Evolutionary conservation across 2,329 filamentous ascomycete genomes (phyloP).

Genomic region (Lecanicillium sp.): DNA sequence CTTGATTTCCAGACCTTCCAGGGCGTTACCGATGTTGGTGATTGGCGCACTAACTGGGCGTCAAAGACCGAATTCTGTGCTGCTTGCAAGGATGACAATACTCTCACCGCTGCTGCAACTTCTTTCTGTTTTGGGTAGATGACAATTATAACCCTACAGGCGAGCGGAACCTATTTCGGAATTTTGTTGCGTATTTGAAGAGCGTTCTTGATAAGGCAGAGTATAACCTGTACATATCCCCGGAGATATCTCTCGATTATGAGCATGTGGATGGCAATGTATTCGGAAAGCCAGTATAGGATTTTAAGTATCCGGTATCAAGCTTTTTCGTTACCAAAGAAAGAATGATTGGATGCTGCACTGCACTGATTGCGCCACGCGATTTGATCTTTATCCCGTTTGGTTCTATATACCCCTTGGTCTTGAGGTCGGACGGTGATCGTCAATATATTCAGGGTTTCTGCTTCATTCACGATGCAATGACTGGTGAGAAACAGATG

Average conservation of each 20-base stretch:
- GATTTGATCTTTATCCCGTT: constrained; percentile 4
- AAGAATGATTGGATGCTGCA: constrained; percentile 7
- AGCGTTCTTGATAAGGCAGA: constrained; percentile 2
- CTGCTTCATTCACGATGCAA: constrained; percentile 6
- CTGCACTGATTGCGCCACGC: constrained; percentile 3
- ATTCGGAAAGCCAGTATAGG: constrained; percentile 9
- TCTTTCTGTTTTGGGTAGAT: constrained; percentile 5
- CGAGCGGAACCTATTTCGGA: constrained; percentile 1
- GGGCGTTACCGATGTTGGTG: too few species aligned
- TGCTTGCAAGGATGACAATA: too few species aligned
- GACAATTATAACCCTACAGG: constrained; percentile 2
- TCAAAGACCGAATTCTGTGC: too few species aligned
- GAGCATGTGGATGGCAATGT: constrained; percentile 2
- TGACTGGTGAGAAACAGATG: constrained; percentile 4
- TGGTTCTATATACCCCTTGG: constrained; percentile 7
- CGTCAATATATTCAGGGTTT: constrained; percentile 2
- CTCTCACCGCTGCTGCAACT: constrained; percentile 2
- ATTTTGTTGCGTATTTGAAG: constrained; percentile 7
- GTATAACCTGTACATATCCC: constrained; percentile 1
- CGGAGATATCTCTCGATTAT: not conserved
- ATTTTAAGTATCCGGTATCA: constrained; percentile 7
- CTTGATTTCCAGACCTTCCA: too few species aligned
- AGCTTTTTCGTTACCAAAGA: constrained; percentile 6
- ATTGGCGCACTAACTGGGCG: too few species aligned
- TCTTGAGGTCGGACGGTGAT: not conserved